Conservation (phyloP, 352 stramenopile species). For the Pythium apleroticum region DNA sequence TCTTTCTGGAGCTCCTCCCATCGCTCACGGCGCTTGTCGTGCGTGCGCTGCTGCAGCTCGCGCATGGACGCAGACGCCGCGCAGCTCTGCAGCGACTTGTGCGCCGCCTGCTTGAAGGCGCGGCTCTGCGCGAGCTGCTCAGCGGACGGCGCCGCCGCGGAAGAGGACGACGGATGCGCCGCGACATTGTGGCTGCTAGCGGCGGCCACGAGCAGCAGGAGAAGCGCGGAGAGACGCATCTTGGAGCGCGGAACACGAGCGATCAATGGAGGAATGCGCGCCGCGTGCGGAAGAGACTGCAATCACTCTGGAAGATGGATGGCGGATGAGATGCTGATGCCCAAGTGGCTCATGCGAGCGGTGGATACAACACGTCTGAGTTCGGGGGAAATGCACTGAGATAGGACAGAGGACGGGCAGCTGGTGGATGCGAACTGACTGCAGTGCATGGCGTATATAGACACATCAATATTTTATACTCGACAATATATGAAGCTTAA, state of each 20-base stretch:
- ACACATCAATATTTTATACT: neutral
- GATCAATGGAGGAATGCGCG: neutral
- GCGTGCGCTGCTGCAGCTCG: constrained; percentile 1
- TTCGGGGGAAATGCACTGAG: constrained; percentile 2
- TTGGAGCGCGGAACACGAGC: neutral
- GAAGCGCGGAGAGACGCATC: constrained; percentile 14
- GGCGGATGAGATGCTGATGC: constrained; percentile 5
- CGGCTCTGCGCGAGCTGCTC: neutral
- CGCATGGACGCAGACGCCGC: neutral
- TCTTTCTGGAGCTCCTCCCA: constrained; percentile 12
- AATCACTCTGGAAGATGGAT: constrained; percentile 4
- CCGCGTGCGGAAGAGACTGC: neutral
- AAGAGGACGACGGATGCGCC: neutral
- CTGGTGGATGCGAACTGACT: constrained; percentile 6
- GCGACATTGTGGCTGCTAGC: neutral
- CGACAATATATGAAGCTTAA: neutral
- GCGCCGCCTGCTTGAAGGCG: constrained; percentile 11
- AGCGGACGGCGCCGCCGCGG: neutral
- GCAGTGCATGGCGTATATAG: neutral
- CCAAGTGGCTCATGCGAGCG: neutral
- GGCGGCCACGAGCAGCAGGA: constrained; percentile 10
- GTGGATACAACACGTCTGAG: constrained; percentile 6
- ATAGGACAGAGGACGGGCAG: neutral
- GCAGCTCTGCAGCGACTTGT: neutral
- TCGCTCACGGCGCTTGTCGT: neutral